Conservation (phyloP, 2,329 filamentous ascomycete genomes). For the Bipolaris gigantea region DNA sequence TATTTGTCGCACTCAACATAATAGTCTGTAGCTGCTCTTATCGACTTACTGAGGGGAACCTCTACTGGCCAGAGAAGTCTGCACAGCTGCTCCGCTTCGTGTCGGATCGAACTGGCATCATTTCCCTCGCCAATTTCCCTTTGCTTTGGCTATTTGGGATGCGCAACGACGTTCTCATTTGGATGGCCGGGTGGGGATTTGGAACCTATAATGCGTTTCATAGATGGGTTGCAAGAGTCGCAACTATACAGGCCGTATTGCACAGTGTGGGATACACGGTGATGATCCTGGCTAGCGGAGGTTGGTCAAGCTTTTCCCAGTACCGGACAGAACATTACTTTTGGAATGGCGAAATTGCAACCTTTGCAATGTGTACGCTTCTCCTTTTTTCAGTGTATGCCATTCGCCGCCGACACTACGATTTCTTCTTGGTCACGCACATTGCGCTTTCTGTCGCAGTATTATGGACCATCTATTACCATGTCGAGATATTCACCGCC, state of each 20-base stretch:
- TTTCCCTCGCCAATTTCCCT: constrained; percentile 66
- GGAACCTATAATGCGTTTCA: constrained; percentile 69
- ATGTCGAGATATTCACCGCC: constrained; percentile 56
- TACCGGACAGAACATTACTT: constrained; percentile 53
- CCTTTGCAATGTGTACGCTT: constrained; percentile 49
- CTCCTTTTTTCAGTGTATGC: constrained; percentile 55
- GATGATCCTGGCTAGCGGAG: constrained; percentile 44
- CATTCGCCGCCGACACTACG: constrained; percentile 55
- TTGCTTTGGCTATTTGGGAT: constrained; percentile 68
- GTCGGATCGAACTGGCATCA: constrained; percentile 65
- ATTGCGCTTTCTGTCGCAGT: constrained; percentile 48
- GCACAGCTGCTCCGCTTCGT: constrained; percentile 58
- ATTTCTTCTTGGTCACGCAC: constrained; percentile 50
- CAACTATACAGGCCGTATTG: constrained; percentile 63
- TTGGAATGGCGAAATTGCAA: constrained; percentile 53
- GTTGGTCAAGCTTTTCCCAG: constrained; percentile 45
- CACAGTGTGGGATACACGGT: constrained; percentile 64
- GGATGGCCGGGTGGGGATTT: constrained; percentile 70
- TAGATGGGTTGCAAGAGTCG: constrained; percentile 65
- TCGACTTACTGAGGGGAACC: constrained; percentile 50
- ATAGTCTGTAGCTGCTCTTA: constrained; percentile 52
- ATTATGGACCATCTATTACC: constrained; percentile 55
- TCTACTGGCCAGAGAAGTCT: constrained; percentile 45
- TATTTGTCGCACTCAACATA: constrained; percentile 52
- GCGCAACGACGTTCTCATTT: constrained; percentile 67